phyloP scores from a whole-genome alignment of 106 monocot genomes.

The Phalaenopsis equestris region DNA sequence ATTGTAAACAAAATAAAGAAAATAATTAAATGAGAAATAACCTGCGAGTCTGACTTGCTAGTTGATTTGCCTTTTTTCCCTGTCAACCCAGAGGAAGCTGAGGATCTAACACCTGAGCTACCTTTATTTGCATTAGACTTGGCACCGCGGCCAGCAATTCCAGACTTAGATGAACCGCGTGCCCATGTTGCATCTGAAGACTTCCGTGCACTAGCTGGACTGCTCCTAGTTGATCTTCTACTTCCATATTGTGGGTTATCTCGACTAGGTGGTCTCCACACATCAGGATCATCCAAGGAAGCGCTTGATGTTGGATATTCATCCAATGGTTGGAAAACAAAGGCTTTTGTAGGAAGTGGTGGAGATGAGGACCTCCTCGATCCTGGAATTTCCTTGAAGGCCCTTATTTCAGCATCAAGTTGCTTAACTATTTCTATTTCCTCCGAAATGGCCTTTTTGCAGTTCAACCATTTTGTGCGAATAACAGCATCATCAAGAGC shows the following conservation, averaged over 20 bases:
- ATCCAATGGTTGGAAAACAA: slow-evolving; percentile 96
- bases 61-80: slow-evolving; percentile 87
- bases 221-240: slow-evolving; percentile 43
- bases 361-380: slow-evolving; percentile 64
- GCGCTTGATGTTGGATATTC: slow-evolving; percentile 76
- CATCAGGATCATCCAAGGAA: slow-evolving; percentile 91
- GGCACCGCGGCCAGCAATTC: slow-evolving; percentile 40
- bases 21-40: slow-evolving; percentile 12
- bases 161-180: slow-evolving; percentile 47
- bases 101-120: slow-evolving; percentile 39
- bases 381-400: slow-evolving; percentile 80
- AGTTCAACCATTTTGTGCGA: slow-evolving; percentile 86
- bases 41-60: slow-evolving; percentile 70
- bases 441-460: slow-evolving; percentile 80
- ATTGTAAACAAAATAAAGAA: background rate
- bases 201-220: slow-evolving; percentile 37
- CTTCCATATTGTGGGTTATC: slow-evolving; percentile 24
- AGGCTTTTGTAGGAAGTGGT: slow-evolving; percentile 61
- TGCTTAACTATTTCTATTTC: slow-evolving; percentile 92
- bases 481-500: slow-evolving; percentile 66
- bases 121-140: slow-evolving; percentile 52
- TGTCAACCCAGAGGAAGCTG: slow-evolving; percentile 31
- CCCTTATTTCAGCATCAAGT: slow-evolving; percentile 70
- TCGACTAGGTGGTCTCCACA: slow-evolving; percentile 83
- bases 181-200: slow-evolving; percentile 86